These are phyloP conservation scores for Penicillium glabrum DNA, from an alignment of 2,329 filamentous ascomycete genomes.

Conservation along the genomic window DNA sequence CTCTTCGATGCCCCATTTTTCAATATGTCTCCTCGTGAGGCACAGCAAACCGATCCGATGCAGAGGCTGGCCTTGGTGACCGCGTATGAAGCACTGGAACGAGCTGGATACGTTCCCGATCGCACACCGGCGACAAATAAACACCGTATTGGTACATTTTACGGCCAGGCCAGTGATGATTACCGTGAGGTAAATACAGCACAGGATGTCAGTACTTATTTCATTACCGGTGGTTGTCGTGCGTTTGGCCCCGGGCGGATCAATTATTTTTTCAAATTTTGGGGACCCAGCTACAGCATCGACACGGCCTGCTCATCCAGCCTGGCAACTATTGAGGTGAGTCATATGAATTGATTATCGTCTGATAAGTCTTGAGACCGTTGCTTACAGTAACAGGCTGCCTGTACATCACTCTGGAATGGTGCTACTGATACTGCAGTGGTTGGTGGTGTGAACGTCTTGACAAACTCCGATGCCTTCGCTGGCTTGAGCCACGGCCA, in stretches of 20 bases:
- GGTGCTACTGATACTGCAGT: constrained; percentile 78
- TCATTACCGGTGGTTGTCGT: constrained; percentile 61
- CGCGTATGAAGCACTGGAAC: constrained; percentile 77
- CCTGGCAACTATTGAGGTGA: constrained; percentile 66
- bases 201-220: constrained; percentile 33
- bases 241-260: constrained; percentile 65
- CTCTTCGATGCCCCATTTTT: constrained; percentile 43
- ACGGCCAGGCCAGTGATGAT: constrained; percentile 69
- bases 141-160: constrained; percentile 63
- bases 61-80: constrained; percentile 70
- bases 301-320: constrained; percentile 69
- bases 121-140: constrained; percentile 45
- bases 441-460: constrained; percentile 70
- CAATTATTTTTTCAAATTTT: constrained; percentile 75
- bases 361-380: no score
- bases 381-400: constrained; percentile 18
- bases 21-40: constrained; percentile 62
- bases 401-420: constrained; percentile 69
- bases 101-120: constrained; percentile 69
- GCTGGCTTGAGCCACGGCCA: constrained; percentile 63
- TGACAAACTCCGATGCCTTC: constrained; percentile 79
- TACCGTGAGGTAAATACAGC: constrained; percentile 57
- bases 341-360: no score
- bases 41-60: constrained; percentile 73
- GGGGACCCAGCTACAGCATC: constrained; percentile 67